Evolutionary conservation across 2,329 filamentous ascomycete species (phyloP).

Genomic region (Hysterium pulicare): DNA sequence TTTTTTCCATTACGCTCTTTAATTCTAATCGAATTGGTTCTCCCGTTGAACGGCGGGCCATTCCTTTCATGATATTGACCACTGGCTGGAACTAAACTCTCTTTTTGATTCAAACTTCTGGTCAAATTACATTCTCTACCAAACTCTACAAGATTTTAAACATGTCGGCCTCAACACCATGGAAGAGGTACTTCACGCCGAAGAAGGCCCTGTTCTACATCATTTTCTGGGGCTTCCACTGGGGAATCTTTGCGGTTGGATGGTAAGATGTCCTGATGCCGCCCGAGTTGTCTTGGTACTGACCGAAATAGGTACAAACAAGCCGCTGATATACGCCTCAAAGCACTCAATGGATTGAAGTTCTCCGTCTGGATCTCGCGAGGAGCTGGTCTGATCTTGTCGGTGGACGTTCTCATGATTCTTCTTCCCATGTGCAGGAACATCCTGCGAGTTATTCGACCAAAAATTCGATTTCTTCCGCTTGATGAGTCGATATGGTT

Average conservation of each 20-base stretch:
- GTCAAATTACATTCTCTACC: conserved; percentile 10
- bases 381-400: conserved; percentile 83
- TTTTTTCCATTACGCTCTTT: conserved; percentile 30
- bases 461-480: conserved; percentile 82
- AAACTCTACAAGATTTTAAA: conserved; percentile 4
- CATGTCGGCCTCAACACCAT: conserved; percentile 12
- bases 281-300: conserved; percentile 6
- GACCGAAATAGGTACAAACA: conserved; percentile 69
- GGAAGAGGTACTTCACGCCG: conserved; percentile 53
- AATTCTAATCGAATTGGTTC: conserved; percentile 27
- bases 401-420: conserved; percentile 82
- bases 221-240: conserved; percentile 77
- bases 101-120: conserved; percentile 8
- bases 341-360: conserved; percentile 72
- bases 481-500: conserved; percentile 98
- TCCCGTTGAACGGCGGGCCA: conserved; percentile 26
- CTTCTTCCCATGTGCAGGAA: conserved; percentile 93
- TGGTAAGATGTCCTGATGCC: too few relatives aligned
- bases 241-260: conserved; percentile 75
- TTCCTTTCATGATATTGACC: not conserved
- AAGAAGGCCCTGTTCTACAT: conserved; percentile 75
- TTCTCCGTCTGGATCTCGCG: conserved; percentile 96
- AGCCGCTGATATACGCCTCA: conserved; percentile 62
- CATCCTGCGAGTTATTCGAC: conserved; percentile 76
- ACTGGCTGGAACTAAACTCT: not conserved